Percentiles rank a stretch among this genome's conserved stretches.
Conservation (phyloP, 352 stramenopile species). For the Albugo candida region DNA sequence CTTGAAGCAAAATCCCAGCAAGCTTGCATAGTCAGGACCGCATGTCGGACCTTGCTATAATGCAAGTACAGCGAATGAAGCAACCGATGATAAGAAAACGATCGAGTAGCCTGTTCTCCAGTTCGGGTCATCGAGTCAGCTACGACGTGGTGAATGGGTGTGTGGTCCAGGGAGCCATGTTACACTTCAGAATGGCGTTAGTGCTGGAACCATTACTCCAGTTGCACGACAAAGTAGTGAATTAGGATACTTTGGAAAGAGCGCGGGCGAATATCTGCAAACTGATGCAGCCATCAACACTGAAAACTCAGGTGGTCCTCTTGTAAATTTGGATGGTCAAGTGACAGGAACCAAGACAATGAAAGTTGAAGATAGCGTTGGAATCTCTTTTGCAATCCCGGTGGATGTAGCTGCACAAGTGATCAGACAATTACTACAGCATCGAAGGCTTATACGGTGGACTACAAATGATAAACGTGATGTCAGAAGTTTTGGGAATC, state of each 20-base stretch:
- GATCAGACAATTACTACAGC: slow-evolving; percentile 74
- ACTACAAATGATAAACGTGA: slow-evolving; percentile 83
- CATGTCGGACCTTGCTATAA: slow-evolving; percentile 81
- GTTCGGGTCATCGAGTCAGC: slow-evolving; percentile 41
- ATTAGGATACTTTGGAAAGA: slow-evolving; percentile 63
- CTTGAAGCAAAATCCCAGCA: slow-evolving; percentile 56
- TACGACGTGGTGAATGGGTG: slow-evolving; percentile 83
- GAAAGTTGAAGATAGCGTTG: slow-evolving; percentile 78
- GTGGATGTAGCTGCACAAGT: slow-evolving; percentile 80
- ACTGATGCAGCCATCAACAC: slow-evolving; percentile 88
- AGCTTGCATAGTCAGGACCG: slow-evolving; percentile 70
- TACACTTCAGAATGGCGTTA: slow-evolving; percentile 82
- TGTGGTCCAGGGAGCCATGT: slow-evolving; percentile 82
- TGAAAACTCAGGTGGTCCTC: slow-evolving; percentile 84
- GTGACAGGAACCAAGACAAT: slow-evolving; percentile 91
- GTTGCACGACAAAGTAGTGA: slow-evolving; percentile 78
- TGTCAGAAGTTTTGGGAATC: slow-evolving; percentile 28
- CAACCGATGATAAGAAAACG: slow-evolving; percentile 23
- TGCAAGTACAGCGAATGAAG: too few relatives aligned
- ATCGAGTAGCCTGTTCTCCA: slow-evolving; percentile 54
- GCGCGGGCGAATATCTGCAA: slow-evolving; percentile 81
- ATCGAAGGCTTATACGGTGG: slow-evolving; percentile 76
- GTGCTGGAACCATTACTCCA: slow-evolving; percentile 80
- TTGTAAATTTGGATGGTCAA: slow-evolving; percentile 84
- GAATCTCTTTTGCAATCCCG: slow-evolving; percentile 87